Conservation (phyloP, 305 asterid genomes). For the Fraxinus paxiana region DNA sequence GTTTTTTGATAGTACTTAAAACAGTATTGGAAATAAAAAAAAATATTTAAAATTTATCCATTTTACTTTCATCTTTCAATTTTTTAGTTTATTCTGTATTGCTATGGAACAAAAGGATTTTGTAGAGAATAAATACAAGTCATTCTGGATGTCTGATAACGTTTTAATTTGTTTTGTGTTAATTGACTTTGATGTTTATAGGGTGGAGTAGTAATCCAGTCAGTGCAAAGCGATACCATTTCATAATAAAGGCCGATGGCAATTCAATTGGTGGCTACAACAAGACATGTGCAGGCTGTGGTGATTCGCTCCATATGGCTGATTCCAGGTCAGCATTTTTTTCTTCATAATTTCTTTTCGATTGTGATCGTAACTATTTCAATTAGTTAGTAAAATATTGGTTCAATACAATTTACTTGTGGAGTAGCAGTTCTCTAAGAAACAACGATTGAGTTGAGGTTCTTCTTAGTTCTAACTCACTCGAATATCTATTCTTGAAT, state of each 20-base stretch:
- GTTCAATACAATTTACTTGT: neutral
- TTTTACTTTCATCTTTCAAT: neutral
- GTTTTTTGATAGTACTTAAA: neutral
- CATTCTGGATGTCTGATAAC: neutral
- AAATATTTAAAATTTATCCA: neutral
- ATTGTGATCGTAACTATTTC: neutral
- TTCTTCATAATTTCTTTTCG: neutral
- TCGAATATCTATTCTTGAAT: neutral
- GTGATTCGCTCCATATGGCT: slow-evolving; percentile 58
- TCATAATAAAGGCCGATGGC: slow-evolving; percentile 85
- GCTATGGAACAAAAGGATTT: neutral
- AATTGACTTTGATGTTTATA: slow-evolving; percentile 21
- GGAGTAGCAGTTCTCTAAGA: neutral
- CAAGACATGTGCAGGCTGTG: slow-evolving; percentile 77
- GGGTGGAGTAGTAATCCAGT: slow-evolving; percentile 96
- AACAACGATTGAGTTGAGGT: neutral
- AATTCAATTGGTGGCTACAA: slow-evolving; percentile 67
- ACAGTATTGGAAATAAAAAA: neutral
- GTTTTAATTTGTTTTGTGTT: neutral
- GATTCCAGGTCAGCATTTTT: slow-evolving; percentile 60
- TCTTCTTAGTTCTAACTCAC: neutral
- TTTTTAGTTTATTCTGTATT: neutral
- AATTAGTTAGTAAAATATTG: neutral
- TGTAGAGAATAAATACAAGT: neutral
- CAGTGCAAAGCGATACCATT: slow-evolving; percentile 83